Base-by-base conservation (phyloP, 805 yeast genomes). In the Henningerozyma blattae region DNA sequence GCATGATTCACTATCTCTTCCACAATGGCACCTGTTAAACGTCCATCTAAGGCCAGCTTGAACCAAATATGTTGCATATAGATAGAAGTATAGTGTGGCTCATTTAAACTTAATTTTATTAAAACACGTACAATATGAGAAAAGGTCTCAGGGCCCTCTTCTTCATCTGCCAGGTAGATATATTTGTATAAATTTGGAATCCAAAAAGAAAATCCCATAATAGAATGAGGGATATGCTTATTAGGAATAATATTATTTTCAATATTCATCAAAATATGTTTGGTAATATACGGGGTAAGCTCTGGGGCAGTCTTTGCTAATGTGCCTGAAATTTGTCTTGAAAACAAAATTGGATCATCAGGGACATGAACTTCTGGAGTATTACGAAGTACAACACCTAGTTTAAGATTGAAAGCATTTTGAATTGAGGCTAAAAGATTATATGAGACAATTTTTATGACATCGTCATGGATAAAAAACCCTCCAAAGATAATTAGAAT, bases 1-100 rank as follows among this genome's bases (percentile, higher is more conserved):
- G 86, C 78, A 41, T 76, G 77, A 2, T 76, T 70, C 5, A 83
- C 71, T 16, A 81, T 71, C 46, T 83, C 95, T 41, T 81, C 86
- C 9, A 84, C 67, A 17, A 83, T 60, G 3, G 72, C 54, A 2
- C 68, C 62, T 3, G 71, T 67, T 10, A 84, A 54, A 26, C 72
- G 61, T 29, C 75, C 75, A 35, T 81, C 86, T 2, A 68, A 47
- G 16, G 79, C 72, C 12, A 85, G 47, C 33, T 69, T 65, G 25
- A 72, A 67, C 94, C 94, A 85, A 14, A 83, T 58, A 33, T 69
- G 66, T 26, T 72, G 67, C 34, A 74, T 66, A 42, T 82, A 68
- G 1, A 70, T 61, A 13, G 75, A 62, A 19, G 76, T 62, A 17
- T 68, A 66, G 0, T 61, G 58, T 7, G 63, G 58, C 31, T 72